Evolutionary conservation across 257 asterid genomes (phyloP).

Genomic region (Solanum ahanhuiri): DNA sequence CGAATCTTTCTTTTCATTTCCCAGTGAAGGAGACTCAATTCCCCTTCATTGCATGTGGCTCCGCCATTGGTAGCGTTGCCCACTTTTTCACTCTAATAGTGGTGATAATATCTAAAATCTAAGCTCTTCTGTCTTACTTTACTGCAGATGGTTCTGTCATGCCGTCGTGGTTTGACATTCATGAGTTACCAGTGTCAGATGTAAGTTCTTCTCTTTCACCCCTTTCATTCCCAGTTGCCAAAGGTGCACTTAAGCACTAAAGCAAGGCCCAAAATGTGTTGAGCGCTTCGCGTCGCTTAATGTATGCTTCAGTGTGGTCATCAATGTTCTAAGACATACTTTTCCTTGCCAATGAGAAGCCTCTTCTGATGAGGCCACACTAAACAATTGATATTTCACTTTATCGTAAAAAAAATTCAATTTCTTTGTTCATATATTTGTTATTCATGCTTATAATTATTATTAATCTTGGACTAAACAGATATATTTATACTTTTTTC

Average conservation of each 20-base stretch:
- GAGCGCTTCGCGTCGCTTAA: not conserved
- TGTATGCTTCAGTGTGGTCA: not conserved
- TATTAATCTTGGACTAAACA: not conserved
- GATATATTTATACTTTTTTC: not conserved
- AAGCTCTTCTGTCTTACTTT: not conserved
- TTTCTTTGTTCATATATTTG: not conserved
- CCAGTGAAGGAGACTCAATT: not conserved
- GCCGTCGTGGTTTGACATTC: slow-evolving; percentile 99
- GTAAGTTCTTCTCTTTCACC: slow-evolving; percentile 40
- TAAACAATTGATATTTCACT: not conserved
- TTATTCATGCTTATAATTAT: not conserved
- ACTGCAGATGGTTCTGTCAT: slow-evolving; percentile 78
- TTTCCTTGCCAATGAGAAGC: not conserved
- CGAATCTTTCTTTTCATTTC: not conserved
- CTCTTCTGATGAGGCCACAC: not conserved
- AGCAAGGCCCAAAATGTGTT: not conserved
- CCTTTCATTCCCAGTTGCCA: not conserved
- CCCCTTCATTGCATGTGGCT: not conserved
- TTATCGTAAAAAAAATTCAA: not conserved
- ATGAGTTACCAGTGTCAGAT: slow-evolving; percentile 77
- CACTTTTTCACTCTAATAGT: not conserved
- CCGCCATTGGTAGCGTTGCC: not conserved
- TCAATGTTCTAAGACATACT: not conserved
- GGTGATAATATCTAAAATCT: not conserved
- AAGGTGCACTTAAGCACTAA: not conserved